phyloP scores from a whole-genome alignment of 148 eudicot genomes.

The Camellia sinensis region DNA sequence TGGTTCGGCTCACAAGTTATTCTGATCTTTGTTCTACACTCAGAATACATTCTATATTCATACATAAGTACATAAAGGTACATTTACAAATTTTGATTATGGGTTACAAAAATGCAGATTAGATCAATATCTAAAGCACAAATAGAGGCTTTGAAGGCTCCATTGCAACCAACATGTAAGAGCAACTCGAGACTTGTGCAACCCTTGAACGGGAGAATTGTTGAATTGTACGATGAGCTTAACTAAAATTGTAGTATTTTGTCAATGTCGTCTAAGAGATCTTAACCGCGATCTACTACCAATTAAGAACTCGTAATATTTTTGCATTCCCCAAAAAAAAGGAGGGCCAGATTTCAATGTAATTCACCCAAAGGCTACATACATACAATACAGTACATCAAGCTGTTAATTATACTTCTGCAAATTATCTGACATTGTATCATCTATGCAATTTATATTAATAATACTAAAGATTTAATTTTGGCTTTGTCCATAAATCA shows the following conservation, averaged over 20 bases:
- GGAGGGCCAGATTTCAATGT: no score
- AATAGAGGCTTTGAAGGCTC: slow-evolving; percentile 38
- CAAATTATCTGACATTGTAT: no score
- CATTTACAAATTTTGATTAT: not conserved
- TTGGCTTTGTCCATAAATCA: no score
- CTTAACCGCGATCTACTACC: not conserved
- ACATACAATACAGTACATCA: no score
- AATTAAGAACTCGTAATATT: no score
- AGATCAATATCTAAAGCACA: slow-evolving; percentile 53
- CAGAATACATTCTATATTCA: not conserved
- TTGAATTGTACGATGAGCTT: slow-evolving; percentile 42
- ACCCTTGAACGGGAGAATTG: slow-evolving; percentile 49
- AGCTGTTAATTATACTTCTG: no score
- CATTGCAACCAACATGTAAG: slow-evolving; percentile 43
- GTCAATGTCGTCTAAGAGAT: no score
- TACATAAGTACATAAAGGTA: not conserved
- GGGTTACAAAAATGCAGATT: slow-evolving; percentile 31
- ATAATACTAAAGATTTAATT: no score
- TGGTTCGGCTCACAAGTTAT: not conserved
- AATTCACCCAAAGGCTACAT: no score
- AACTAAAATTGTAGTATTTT: not conserved
- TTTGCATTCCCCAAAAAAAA: no score
- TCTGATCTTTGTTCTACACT: not conserved
- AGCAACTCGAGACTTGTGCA: slow-evolving; percentile 63
- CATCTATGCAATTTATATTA: no score